Evolutionary conservation across 1,139 yeast genomes (phyloP).

Genomic region (Geotrichum bryndzae): DNA sequence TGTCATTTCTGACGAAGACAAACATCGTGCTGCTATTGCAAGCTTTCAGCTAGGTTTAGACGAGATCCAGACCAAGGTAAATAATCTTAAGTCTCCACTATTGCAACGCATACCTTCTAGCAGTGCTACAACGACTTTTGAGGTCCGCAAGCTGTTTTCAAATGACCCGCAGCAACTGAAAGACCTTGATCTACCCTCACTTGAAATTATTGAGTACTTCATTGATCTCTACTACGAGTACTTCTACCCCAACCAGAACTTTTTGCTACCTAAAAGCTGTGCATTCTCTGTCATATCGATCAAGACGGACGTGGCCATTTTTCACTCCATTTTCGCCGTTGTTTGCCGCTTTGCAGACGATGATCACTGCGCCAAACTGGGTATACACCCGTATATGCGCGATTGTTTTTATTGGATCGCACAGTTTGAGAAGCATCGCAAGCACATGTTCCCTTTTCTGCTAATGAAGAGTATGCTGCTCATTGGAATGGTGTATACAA

Average conservation of each 20-base stretch:
- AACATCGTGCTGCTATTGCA: constrained; percentile 1
- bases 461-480: constrained; percentile 20
- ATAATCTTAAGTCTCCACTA: background rate
- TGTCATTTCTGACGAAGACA: constrained; percentile 6
- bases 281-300: constrained; percentile 37
- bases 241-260: constrained; percentile 43
- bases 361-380: constrained; percentile 10
- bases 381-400: constrained; percentile 18
- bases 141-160: no score
- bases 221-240: constrained; percentile 47
- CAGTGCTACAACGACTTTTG: background rate
- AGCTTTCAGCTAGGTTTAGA: constrained; percentile 6
- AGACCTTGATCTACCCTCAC: constrained; percentile 42
- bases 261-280: constrained; percentile 41
- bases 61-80: constrained; percentile 3
- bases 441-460: constrained; percentile 14
- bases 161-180: background rate
- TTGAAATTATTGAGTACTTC: constrained; percentile 37
- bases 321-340: constrained; percentile 46
- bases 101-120: no score
- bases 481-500: constrained; percentile 15
- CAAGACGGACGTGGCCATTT: constrained; percentile 38
- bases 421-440: constrained; percentile 21
- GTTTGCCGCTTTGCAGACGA: constrained; percentile 35
- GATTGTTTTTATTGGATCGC: constrained; percentile 28